Conservation (phyloP, 139 green algal genomes). For the Zygnema circumcarinatum region DNA sequence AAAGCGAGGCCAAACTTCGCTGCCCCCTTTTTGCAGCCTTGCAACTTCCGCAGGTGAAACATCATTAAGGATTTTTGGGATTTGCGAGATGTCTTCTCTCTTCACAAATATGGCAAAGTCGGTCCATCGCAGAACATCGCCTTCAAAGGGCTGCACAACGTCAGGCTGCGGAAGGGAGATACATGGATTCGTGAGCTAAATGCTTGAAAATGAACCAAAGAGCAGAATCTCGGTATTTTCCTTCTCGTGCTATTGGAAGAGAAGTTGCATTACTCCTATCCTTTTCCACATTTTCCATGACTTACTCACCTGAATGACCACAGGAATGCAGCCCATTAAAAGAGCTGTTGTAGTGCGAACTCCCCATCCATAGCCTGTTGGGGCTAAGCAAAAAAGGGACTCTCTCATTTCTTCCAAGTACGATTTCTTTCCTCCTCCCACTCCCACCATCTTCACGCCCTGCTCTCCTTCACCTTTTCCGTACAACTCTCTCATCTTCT, state of each 20-base stretch:
- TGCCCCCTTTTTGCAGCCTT: background rate
- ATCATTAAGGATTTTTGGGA: slow-evolving; percentile 11
- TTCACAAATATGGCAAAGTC: background rate
- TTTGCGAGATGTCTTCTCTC: background rate
- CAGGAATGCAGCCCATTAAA: slow-evolving; percentile 60
- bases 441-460: background rate
- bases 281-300: background rate
- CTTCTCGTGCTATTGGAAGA: no score
- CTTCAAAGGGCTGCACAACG: slow-evolving; percentile 44
- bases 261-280: background rate
- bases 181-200: no score
- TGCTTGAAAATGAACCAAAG: no score
- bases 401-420: background rate
- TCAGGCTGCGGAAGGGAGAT: slow-evolving; percentile 24
- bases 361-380: slow-evolving; percentile 49
- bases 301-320: slow-evolving; percentile 58
- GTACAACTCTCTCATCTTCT: slow-evolving; percentile 56
- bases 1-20: slow-evolving; percentile 23
- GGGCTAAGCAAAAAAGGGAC: slow-evolving; percentile 58
- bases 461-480: background rate
- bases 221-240: no score
- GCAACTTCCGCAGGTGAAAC: slow-evolving; percentile 21
- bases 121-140: slow-evolving; percentile 31
- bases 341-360: slow-evolving; percentile 11
- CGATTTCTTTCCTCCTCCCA: background rate